Base-by-base conservation (phyloP, 73 alveolate species). In the Paramecium tetraurelia region DNA sequence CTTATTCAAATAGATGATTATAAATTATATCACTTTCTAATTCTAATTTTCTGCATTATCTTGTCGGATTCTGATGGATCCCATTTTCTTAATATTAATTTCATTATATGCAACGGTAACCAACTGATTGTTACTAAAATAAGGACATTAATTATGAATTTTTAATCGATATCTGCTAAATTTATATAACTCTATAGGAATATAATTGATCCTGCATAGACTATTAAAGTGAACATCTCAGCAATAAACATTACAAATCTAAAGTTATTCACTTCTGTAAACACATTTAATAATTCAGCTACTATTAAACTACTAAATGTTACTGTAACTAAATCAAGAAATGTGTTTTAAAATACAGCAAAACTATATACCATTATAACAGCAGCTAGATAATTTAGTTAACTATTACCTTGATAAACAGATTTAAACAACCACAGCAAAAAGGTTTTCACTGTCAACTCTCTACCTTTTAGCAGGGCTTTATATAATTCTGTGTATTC, bases 301-400 rank as follows among this genome's bases (percentile, higher is more conserved):
- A 97, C 86, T 59, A 98, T 97, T 41, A 98, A 86, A 4, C 99
- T 96, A 41, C 99, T 95, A 96, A 98, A 98, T 31, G 99, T 96
- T 36, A 97, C 97, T 14, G 99, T 95, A 8, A 97, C 99, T 46
- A 98, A 95, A 89, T 95, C 95, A 43, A 97, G 90, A 92, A 98
- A 97, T 24, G 97, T 97, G 58, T 97, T 96, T 92, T 96, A 89
- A 94, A 98, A 96, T 71, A 96, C 33, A 40, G 84, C 58, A 16
- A 98, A 85, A 21, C 99, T 89, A 43, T 95, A 93, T 40, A 95
- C 89, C 98, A 98, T 96, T 18, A 98, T 97, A 10, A 96, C 95
- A 72, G 69, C 98, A 98, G 80, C 92, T 29, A 63, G n/a, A 35
- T 16, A 43, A 80, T 21, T 72, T 7, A 21, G 11, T n/a, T 9